Evolutionary conservation across 257 asterid genomes (phyloP).

Genomic region (Leptodermis oblonga): DNA sequence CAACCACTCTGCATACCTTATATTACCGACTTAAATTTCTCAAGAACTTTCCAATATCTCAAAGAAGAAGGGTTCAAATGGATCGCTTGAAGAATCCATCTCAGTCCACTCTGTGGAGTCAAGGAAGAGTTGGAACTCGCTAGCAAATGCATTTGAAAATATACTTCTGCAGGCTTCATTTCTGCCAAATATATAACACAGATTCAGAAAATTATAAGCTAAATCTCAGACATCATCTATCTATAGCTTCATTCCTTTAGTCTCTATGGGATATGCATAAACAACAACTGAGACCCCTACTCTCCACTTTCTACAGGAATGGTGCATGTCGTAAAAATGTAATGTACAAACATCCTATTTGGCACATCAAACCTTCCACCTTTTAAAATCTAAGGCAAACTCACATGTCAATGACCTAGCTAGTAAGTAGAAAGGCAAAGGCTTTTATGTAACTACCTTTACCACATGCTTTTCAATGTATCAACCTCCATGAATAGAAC

Average conservation of each 20-base stretch:
- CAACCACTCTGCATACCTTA: neutral
- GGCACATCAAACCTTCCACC: neutral
- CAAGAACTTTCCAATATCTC: constrained; percentile 81
- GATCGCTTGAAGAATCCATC: constrained; percentile 72
- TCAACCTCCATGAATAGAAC: neutral
- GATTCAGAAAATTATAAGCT: neutral
- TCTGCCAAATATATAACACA: constrained; percentile 42
- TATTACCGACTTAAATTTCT: constrained; percentile 17
- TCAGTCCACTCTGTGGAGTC: constrained; percentile 26
- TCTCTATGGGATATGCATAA: too few relatives aligned
- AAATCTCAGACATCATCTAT: too few relatives aligned
- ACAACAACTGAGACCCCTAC: too few relatives aligned
- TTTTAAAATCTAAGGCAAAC: neutral
- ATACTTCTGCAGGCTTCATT: constrained; percentile 73
- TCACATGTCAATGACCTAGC: neutral
- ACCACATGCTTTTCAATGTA: neutral
- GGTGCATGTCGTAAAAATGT: neutral
- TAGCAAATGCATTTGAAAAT: constrained; percentile 83
- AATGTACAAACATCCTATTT: neutral
- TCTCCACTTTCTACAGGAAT: constrained; percentile 1
- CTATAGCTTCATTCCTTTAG: too few relatives aligned
- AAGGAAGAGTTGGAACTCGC: constrained; percentile 25
- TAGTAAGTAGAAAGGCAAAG: neutral
- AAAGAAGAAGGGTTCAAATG: constrained; percentile 77
- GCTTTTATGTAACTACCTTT: neutral